Percentiles rank a stretch among this genome's conserved stretches.
Conservation (phyloP, 1,284 basidiomycete species). For the Agaricales sp. region DNA sequence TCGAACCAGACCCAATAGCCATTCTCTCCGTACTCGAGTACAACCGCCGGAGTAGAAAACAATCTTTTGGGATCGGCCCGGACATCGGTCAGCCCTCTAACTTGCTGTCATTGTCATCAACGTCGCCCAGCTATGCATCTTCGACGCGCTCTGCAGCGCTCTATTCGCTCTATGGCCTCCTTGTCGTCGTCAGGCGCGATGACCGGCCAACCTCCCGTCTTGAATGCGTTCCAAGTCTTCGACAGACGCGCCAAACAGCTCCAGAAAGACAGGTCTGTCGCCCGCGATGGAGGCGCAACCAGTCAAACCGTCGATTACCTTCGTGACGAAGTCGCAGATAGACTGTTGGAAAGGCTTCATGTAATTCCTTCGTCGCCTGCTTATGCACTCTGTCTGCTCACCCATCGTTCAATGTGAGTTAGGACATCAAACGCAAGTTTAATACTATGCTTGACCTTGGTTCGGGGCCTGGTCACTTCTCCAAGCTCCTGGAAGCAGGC, state of each 20-base stretch:
- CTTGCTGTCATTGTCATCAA: background rate
- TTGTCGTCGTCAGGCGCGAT: background rate
- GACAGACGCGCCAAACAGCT: constrained; percentile 76
- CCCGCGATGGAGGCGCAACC: constrained; percentile 40
- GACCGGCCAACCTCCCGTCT: background rate
- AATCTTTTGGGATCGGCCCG: background rate
- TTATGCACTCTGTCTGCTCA: constrained; percentile 5
- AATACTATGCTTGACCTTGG: constrained; percentile 80
- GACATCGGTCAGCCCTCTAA: too few species aligned
- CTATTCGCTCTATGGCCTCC: background rate
- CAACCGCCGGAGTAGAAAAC: background rate
- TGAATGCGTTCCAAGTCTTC: constrained; percentile 66
- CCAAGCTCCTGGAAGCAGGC: constrained; percentile 70
- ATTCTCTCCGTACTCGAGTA: too few species aligned
- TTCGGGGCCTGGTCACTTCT: constrained; percentile 91
- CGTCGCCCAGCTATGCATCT: background rate
- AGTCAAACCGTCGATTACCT: constrained; percentile 89
- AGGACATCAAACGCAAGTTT: constrained; percentile 91
- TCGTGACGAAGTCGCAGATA: constrained; percentile 82
- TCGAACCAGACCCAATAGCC: background rate
- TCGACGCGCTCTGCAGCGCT: background rate
- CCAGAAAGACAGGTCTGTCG: constrained; percentile 75
- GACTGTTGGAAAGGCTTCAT: constrained; percentile 83
- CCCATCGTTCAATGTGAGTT: constrained; percentile 6
- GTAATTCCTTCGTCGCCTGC: constrained; percentile 27